Evolutionary conservation across 2,329 filamentous ascomycete species (phyloP).

Genomic region (Elsinoe batatas): DNA sequence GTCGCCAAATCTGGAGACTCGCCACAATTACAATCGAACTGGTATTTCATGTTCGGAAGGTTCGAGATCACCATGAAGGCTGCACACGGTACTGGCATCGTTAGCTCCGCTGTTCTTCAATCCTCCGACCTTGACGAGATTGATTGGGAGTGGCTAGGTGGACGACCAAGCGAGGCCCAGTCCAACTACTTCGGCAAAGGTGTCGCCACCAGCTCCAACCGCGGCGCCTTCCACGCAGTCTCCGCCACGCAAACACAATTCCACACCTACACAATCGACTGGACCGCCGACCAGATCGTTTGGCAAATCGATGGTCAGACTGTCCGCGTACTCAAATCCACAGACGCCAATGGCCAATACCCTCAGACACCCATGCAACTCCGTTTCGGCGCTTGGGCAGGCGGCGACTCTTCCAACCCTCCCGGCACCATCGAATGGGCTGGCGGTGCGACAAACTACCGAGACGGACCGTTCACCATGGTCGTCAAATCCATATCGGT

Average conservation of each 20-base stretch:
- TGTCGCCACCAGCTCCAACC: constrained; percentile 72
- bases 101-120: constrained; percentile 83
- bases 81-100: constrained; percentile 80
- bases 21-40: constrained; percentile 76
- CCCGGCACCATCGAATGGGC: constrained; percentile 85
- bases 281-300: constrained; percentile 74
- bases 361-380: constrained; percentile 94
- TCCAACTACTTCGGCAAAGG: constrained; percentile 97
- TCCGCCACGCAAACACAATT: constrained; percentile 61
- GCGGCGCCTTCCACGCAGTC: constrained; percentile 68
- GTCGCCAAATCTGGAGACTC: constrained; percentile 69
- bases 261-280: constrained; percentile 84
- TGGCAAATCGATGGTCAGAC: constrained; percentile 76
- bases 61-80: constrained; percentile 79
- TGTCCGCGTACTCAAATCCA: constrained; percentile 63
- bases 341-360: constrained; percentile 66
- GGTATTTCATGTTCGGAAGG: constrained; percentile 98
- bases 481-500: constrained; percentile 64
- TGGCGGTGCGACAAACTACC: constrained; percentile 74
- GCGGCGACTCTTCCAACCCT: constrained; percentile 71
- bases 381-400: constrained; percentile 86
- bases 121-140: constrained; percentile 93
- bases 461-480: constrained; percentile 77
- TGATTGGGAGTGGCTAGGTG: constrained; percentile 92
- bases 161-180: constrained; percentile 67